These are phyloP conservation scores for Breviolum minutum DNA, from an alignment of 73 alveolate species.

Conservation along the genomic window DNA sequence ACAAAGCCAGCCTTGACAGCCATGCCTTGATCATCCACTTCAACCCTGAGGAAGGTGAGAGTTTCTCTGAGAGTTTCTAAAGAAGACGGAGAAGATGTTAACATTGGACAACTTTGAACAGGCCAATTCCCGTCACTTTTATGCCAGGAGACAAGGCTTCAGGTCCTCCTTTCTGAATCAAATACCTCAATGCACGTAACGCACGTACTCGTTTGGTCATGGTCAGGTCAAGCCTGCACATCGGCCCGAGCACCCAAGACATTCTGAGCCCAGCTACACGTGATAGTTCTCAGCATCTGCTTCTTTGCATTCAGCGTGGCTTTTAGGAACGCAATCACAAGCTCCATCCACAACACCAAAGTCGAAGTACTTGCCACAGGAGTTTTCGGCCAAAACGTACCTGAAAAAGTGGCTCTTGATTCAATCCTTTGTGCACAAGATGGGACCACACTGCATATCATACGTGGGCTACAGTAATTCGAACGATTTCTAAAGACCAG, in stretches of 20 bases:
- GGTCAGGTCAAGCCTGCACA: too few species aligned
- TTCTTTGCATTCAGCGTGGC: constrained; percentile 65
- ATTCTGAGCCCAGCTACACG: constrained; percentile 20
- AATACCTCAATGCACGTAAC: background rate
- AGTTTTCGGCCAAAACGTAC: constrained; percentile 71
- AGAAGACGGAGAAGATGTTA: background rate
- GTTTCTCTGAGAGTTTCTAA: too few species aligned
- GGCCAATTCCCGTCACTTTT: background rate
- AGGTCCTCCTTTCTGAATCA: constrained; percentile 93
- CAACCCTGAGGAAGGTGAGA: constrained; percentile 2
- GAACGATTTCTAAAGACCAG: background rate
- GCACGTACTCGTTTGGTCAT: too few species aligned
- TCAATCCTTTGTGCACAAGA: background rate
- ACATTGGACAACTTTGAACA: background rate
- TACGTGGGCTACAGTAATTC: background rate
- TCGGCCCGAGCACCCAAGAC: background rate
- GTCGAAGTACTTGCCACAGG: constrained; percentile 91
- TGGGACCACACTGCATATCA: too few species aligned
- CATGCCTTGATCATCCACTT: constrained; percentile 65
- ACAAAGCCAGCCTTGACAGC: constrained; percentile 1
- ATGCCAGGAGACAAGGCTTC: constrained; percentile 62
- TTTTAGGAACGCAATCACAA: constrained; percentile 78
- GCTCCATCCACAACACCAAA: constrained; percentile 93
- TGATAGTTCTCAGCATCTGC: constrained; percentile 89
- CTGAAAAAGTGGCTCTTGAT: background rate